Evolutionary conservation across 768 basidiomycete genomes (phyloP).

Genomic region (Dioszegia hungarica): DNA sequence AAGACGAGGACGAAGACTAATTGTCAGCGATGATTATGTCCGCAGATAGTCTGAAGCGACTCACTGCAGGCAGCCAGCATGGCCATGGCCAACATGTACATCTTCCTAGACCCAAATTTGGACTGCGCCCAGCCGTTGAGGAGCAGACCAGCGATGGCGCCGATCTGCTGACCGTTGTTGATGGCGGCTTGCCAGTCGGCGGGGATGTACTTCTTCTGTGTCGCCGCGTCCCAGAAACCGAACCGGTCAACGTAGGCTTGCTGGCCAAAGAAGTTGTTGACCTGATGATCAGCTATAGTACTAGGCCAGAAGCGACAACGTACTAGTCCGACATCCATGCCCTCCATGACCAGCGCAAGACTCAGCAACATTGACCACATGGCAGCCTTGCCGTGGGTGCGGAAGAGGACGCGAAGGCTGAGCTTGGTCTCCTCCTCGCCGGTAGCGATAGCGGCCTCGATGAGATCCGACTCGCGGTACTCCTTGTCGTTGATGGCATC

Average conservation of each 20-base stretch:
- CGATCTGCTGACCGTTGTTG: slow-evolving; percentile 31
- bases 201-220: slow-evolving; percentile 32
- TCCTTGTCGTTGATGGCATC: neutral
- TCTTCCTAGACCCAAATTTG: slow-evolving; percentile 40
- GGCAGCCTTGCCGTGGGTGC: slow-evolving; percentile 40
- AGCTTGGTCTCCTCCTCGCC: slow-evolving; percentile 7
- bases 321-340: slow-evolving; percentile 9
- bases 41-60: neutral
- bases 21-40: neutral
- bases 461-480: slow-evolving; percentile 1
- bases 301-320: neutral
- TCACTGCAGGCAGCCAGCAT: slow-evolving; percentile 10
- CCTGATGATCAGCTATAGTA: neutral
- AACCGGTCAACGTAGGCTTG: slow-evolving; percentile 24
- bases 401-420: slow-evolving; percentile 6
- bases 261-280: slow-evolving; percentile 13
- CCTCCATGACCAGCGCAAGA: slow-evolving; percentile 36
- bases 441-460: neutral
- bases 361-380: slow-evolving; percentile 29
- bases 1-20: slow-evolving; percentile 26
- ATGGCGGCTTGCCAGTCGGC: slow-evolving; percentile 48
- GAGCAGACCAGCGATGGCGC: slow-evolving; percentile 26
- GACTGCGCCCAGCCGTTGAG: slow-evolving; percentile 43
- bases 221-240: slow-evolving; percentile 21
- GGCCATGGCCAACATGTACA: slow-evolving; percentile 36